A percentile compares a stretch with the other conserved stretches of the same genome.
phyloP scores from a whole-genome alignment of 768 basidiomycete species.

The Floccularia luteovirens region DNA sequence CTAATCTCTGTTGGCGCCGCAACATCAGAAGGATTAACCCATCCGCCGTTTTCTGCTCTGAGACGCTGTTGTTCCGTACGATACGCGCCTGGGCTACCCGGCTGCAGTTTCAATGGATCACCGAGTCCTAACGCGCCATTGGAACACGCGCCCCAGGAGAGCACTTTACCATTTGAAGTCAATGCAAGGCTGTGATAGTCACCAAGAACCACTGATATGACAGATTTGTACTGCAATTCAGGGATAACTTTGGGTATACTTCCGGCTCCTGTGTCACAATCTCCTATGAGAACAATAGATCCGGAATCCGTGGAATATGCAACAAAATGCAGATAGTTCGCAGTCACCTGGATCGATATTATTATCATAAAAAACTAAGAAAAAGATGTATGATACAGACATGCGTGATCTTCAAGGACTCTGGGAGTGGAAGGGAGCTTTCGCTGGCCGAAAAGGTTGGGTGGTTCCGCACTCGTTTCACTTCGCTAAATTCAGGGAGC shows the following conservation, averaged over 20 bases:
- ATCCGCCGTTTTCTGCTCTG: constrained; percentile 11
- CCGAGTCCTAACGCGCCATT: constrained; percentile 83
- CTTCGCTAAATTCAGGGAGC: constrained; percentile 72
- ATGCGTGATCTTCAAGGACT: constrained; percentile 64
- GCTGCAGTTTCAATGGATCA: constrained; percentile 46
- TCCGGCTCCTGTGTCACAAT: constrained; percentile 31
- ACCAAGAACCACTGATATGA: constrained; percentile 86
- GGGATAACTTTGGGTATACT: constrained; percentile 57
- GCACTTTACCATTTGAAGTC: constrained; percentile 65
- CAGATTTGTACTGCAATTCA: constrained; percentile 62
- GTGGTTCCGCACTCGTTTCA: constrained; percentile 37
- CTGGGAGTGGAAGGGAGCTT: constrained; percentile 23
- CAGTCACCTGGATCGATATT: constrained; percentile 58
- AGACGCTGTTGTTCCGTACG: constrained; percentile 22
- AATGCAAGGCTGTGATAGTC: constrained; percentile 92
- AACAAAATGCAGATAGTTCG: constrained; percentile 75
- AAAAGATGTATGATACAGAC: constrained; percentile 32
- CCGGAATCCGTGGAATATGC: constrained; percentile 68
- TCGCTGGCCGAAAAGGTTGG: constrained; percentile 31
- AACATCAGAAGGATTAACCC: constrained; percentile 35
- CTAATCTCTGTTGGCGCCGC: constrained; percentile 59
- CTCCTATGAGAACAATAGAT: constrained; percentile 73
- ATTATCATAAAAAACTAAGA: not conserved
- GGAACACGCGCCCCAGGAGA: constrained; percentile 78
- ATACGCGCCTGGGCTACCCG: constrained; percentile 58